Evolutionary conservation across 306 rosid genomes (phyloP).

Genomic region (Trifolium dubium): DNA sequence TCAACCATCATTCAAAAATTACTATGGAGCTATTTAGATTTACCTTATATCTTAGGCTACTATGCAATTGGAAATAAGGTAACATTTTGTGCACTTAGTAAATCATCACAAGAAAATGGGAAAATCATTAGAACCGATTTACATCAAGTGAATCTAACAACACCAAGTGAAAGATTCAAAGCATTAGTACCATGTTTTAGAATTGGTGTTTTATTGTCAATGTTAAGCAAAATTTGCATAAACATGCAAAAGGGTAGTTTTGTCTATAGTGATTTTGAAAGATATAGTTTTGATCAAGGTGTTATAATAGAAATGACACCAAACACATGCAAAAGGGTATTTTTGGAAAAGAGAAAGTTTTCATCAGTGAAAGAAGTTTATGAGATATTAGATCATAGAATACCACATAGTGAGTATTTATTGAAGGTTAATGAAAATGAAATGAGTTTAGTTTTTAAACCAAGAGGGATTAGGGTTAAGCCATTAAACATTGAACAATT

Average conservation of each 20-base stretch:
- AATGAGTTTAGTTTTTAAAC: constrained; percentile 61
- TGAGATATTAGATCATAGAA: constrained; percentile 75
- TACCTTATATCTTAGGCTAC: constrained; percentile 83
- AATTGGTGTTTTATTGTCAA: constrained; percentile 55
- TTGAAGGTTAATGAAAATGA: constrained; percentile 50
- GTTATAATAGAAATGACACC: constrained; percentile 70
- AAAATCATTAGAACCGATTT: constrained; percentile 64
- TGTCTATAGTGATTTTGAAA: constrained; percentile 73
- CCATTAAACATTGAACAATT: constrained; percentile 63
- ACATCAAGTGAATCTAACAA: constrained; percentile 54
- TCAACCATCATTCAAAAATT: constrained; percentile 58
- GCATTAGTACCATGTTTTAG: constrained; percentile 74
- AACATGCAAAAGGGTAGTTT: constrained; percentile 25
- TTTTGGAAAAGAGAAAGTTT: constrained; percentile 61
- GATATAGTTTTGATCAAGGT: constrained; percentile 61
- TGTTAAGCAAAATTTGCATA: constrained; percentile 62
- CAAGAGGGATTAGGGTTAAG: constrained; percentile 66
- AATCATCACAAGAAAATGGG: constrained; percentile 54
- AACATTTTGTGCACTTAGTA: constrained; percentile 82
- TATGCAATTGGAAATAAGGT: constrained; percentile 62
- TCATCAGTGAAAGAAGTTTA: constrained; percentile 74
- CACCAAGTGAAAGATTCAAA: constrained; percentile 66
- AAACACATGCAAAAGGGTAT: constrained; percentile 62
- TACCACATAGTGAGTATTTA: constrained; percentile 79
- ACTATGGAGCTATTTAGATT: constrained; percentile 72